A percentile compares a stretch with the other conserved stretches of the same genome.
phyloP scores from a whole-genome alignment of 2,329 filamentous ascomycete genomes.

The Rhytidhysteron rufulum region DNA sequence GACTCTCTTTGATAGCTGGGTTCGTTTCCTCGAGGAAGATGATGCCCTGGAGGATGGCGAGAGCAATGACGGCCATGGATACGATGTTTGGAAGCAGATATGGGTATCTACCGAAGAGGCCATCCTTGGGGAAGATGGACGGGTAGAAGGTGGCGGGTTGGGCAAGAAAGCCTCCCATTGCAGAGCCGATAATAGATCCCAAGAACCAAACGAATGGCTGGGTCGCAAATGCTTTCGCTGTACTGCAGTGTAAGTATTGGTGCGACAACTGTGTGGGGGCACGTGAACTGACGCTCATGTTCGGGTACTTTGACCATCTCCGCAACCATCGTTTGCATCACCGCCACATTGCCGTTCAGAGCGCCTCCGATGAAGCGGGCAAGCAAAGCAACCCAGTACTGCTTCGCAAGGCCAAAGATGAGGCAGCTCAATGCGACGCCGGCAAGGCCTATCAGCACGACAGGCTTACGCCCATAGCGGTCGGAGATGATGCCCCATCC shows the following conservation, averaged over 20 bases:
- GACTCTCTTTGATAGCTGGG: slow-evolving; percentile 57
- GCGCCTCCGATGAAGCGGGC: slow-evolving; percentile 76
- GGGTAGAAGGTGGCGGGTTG: slow-evolving; percentile 74
- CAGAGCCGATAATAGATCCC: slow-evolving; percentile 80
- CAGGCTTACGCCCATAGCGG: slow-evolving; percentile 37
- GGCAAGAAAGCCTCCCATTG: slow-evolving; percentile 82
- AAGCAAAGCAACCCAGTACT: slow-evolving; percentile 77
- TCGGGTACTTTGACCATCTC: slow-evolving; percentile 84
- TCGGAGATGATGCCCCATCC: slow-evolving; percentile 39
- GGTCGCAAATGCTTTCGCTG: slow-evolving; percentile 79
- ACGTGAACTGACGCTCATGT: slow-evolving; percentile 70
- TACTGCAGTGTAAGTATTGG: not conserved
- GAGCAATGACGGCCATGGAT: slow-evolving; percentile 69
- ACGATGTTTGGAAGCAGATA: slow-evolving; percentile 88
- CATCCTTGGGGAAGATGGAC: slow-evolving; percentile 60
- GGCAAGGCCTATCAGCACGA: slow-evolving; percentile 52
- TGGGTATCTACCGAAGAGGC: slow-evolving; percentile 73
- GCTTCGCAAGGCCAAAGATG: slow-evolving; percentile 75
- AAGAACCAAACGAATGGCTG: slow-evolving; percentile 95
- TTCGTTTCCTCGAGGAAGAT: slow-evolving; percentile 84
- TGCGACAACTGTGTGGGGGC: no score
- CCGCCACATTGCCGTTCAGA: slow-evolving; percentile 87
- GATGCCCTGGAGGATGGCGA: slow-evolving; percentile 76
- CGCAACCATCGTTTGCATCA: slow-evolving; percentile 90
- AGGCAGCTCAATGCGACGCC: slow-evolving; percentile 82